These are phyloP conservation scores for Pleomassaria siparia DNA, from an alignment of 2,329 filamentous ascomycete genomes.

Conservation along the genomic window DNA sequence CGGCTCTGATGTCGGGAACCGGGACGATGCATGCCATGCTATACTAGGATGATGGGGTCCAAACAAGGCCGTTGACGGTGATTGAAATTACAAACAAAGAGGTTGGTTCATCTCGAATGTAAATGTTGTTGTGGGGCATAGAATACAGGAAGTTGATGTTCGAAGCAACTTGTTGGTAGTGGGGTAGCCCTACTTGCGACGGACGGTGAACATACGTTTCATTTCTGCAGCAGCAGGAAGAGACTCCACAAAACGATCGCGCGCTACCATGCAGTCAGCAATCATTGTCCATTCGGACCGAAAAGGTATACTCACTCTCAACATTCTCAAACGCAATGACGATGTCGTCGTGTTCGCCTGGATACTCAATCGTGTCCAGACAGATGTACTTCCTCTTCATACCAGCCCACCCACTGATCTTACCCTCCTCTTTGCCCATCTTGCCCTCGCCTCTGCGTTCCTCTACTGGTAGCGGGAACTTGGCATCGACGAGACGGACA, in stretches of 20 bases:
- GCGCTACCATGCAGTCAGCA: slow-evolving; percentile 41
- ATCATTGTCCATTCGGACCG: background rate
- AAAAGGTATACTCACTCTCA: slow-evolving; percentile 59
- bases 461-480: slow-evolving; percentile 76
- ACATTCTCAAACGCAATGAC: slow-evolving; percentile 80
- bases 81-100: background rate
- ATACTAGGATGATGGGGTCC: background rate
- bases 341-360: slow-evolving; percentile 91
- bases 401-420: slow-evolving; percentile 51
- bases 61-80: background rate
- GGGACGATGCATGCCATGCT: background rate
- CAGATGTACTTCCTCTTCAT: slow-evolving; percentile 76
- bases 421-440: slow-evolving; percentile 51
- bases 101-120: background rate
- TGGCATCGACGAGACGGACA: slow-evolving; percentile 82
- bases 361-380: slow-evolving; percentile 83
- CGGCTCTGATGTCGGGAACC: background rate
- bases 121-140: background rate
- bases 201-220: slow-evolving; percentile 46
- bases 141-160: background rate
- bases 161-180: background rate
- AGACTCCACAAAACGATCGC: slow-evolving; percentile 49
- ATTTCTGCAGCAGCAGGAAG: slow-evolving; percentile 48
- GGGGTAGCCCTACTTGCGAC: slow-evolving; percentile 30
- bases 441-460: slow-evolving; percentile 52